Conservation (phyloP, 768 basidiomycete genomes). For the Russula dissimulans region DNA sequence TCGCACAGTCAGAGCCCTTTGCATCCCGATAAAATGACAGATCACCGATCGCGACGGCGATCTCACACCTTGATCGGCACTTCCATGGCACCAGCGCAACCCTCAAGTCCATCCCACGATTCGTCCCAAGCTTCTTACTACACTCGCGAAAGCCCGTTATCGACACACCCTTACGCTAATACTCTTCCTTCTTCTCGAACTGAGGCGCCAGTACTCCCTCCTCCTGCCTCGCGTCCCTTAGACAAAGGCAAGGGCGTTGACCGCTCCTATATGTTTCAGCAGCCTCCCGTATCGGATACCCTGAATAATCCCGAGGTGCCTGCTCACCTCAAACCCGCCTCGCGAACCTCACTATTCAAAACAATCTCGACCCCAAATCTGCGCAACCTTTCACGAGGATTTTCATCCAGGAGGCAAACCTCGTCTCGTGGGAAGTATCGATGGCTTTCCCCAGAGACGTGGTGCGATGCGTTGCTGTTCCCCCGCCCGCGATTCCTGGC, state of each 20-base stretch:
- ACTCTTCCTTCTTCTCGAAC: slow-evolving; percentile 23
- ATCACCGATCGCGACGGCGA: slow-evolving; percentile 17
- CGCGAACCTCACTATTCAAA: slow-evolving; percentile 34
- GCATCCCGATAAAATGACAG: slow-evolving; percentile 23
- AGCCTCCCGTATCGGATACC: slow-evolving; percentile 3
- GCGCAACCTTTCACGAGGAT: slow-evolving; percentile 22
- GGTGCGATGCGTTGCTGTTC: slow-evolving; percentile 74
- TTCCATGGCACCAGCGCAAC: slow-evolving; percentile 8
- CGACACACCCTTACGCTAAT: slow-evolving; percentile 46
- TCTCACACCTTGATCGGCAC: slow-evolving; percentile 15
- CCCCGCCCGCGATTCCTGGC: slow-evolving; percentile 62
- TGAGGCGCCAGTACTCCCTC: slow-evolving; percentile 6
- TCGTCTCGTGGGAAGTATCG: slow-evolving; percentile 41
- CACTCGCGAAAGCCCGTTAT: slow-evolving; percentile 14
- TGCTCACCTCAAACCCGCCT: slow-evolving; percentile 25
- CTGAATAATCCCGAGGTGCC: slow-evolving; percentile 34
- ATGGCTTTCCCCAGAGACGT: slow-evolving; percentile 67
- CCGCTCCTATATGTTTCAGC: slow-evolving; percentile 20
- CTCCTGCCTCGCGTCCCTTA: slow-evolving; percentile 20
- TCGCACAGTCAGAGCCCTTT: slow-evolving; percentile 1
- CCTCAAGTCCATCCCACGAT: slow-evolving; percentile 13
- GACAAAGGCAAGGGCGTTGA: slow-evolving; percentile 21
- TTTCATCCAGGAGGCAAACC: slow-evolving; percentile 19
- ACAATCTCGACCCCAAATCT: slow-evolving; percentile 65
- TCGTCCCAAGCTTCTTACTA: slow-evolving; percentile 20